These are phyloP conservation scores for Fraxinus americana DNA, from an alignment of 257 asterid genomes.

Conservation along the genomic window DNA sequence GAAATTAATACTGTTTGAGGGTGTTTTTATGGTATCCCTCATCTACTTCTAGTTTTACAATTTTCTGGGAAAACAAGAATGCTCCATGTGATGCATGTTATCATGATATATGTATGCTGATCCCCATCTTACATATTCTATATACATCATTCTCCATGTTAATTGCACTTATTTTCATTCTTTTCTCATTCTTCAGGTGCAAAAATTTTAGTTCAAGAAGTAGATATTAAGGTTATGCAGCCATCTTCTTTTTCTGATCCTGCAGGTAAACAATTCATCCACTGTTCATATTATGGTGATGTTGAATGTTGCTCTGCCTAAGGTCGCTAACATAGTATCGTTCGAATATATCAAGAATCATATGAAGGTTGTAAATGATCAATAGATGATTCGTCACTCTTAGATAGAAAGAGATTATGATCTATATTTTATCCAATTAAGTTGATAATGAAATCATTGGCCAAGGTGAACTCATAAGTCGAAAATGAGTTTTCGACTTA, in stretches of 20 bases:
- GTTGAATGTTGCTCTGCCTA: too few species aligned
- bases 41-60: conserved; percentile 26
- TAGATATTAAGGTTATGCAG: conserved; percentile 19
- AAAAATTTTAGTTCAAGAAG: conserved; percentile 32
- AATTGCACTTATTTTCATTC: conserved; percentile 5
- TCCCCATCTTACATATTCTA: conserved; percentile 45
- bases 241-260: conserved; percentile 17
- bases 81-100: conserved; percentile 67
- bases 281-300: too few species aligned
- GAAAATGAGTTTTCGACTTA: too few species aligned
- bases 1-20: conserved; percentile 33
- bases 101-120: conserved; percentile 45
- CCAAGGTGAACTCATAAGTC: too few species aligned
- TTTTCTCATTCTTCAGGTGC: conserved; percentile 34
- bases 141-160: conserved; percentile 27
- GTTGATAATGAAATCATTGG: too few species aligned
- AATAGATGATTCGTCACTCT: too few species aligned
- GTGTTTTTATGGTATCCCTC: conserved; percentile 34
- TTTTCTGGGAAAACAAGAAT: conserved; percentile 31
- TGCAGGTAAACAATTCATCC: conserved; percentile 19
- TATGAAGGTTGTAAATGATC: too few species aligned
- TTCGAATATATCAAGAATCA: too few species aligned
- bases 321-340: too few species aligned
- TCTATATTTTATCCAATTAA: too few species aligned
- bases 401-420: too few species aligned